A percentile compares a stretch with the other conserved stretches of the same genome.
These are phyloP conservation scores for Phytophthora ohioensis DNA, from an alignment of 352 stramenopile genomes.

Conservation along the genomic window DNA sequence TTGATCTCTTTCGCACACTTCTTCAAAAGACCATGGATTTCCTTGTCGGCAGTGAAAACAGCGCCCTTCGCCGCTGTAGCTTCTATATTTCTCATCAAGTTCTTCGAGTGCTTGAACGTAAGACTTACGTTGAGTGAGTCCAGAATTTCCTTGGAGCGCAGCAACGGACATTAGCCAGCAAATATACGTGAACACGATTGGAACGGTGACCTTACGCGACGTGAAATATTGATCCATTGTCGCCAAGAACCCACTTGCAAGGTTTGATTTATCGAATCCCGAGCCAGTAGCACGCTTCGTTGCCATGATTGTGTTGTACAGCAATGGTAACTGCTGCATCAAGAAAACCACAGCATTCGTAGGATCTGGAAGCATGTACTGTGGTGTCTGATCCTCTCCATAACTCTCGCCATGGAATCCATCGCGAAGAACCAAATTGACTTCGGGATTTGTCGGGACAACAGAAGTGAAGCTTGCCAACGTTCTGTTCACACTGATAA, in stretches of 20 bases:
- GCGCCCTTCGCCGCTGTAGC: conserved; percentile 21
- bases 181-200: conserved; percentile 38
- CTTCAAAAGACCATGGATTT: conserved; percentile 18
- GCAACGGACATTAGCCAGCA: conserved; percentile 46
- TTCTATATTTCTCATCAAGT: conserved; percentile 33
- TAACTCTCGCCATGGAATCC: conserved; percentile 32
- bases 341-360: conserved; percentile 33
- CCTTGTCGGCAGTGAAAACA: conserved; percentile 22
- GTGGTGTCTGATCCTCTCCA: conserved; percentile 27
- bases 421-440: conserved; percentile 18
- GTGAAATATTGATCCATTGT: conserved; percentile 40
- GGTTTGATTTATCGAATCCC: conserved; percentile 7
- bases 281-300: conserved; percentile 16
- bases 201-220: conserved; percentile 30
- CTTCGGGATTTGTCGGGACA: conserved; percentile 1
- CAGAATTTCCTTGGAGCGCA: conserved; percentile 37
- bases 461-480: conserved; percentile 33
- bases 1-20: conserved; percentile 15
- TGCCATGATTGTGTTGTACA: conserved; percentile 34
- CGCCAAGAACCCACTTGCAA: conserved; percentile 27
- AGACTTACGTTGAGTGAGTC: conserved; percentile 36
- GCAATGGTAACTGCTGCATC: conserved; percentile 32
- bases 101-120: conserved; percentile 32
- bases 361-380: conserved; percentile 32
- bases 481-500: conserved; percentile 18